phyloP scores from a whole-genome alignment of 2,329 filamentous ascomycete species.

The Trichoderma sp. region DNA sequence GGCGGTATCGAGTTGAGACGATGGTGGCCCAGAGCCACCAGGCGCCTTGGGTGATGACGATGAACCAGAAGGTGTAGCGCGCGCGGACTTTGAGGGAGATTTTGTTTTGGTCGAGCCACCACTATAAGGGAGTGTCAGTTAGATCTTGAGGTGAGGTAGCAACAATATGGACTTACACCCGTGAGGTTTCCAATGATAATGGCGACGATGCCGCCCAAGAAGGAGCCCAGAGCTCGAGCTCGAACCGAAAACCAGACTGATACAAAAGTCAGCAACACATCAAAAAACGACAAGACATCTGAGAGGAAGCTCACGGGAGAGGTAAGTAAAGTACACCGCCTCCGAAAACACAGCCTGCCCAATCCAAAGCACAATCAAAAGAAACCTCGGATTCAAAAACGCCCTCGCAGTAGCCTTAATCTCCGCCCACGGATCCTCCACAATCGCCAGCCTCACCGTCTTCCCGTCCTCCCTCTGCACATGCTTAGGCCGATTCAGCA shows the following conservation, averaged over 20 bases:
- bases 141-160: no score
- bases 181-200: conserved; percentile 67
- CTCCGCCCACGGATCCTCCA: conserved; percentile 59
- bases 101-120: conserved; percentile 61
- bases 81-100: conserved; percentile 58
- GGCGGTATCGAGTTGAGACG: conserved; percentile 61
- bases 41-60: conserved; percentile 62
- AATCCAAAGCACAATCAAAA: conserved; percentile 68
- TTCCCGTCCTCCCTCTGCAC: conserved; percentile 68
- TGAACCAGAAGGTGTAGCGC: conserved; percentile 56
- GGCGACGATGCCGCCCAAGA: conserved; percentile 68
- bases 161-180: conserved; percentile 50
- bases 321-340: conserved; percentile 72
- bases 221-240: conserved; percentile 68
- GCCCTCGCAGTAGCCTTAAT: conserved; percentile 60
- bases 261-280: neutral
- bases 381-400: conserved; percentile 63
- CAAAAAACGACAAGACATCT: neutral
- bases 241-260: conserved; percentile 70
- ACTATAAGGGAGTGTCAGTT: conserved; percentile 36
- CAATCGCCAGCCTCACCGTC: conserved; percentile 61
- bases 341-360: conserved; percentile 72
- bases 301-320: conserved; percentile 38
- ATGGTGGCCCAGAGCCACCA: conserved; percentile 76
- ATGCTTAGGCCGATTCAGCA: conserved; percentile 62